phyloP scores from a whole-genome alignment of 2,329 filamentous ascomycete genomes.

The Beauveria rudraprayagi region DNA sequence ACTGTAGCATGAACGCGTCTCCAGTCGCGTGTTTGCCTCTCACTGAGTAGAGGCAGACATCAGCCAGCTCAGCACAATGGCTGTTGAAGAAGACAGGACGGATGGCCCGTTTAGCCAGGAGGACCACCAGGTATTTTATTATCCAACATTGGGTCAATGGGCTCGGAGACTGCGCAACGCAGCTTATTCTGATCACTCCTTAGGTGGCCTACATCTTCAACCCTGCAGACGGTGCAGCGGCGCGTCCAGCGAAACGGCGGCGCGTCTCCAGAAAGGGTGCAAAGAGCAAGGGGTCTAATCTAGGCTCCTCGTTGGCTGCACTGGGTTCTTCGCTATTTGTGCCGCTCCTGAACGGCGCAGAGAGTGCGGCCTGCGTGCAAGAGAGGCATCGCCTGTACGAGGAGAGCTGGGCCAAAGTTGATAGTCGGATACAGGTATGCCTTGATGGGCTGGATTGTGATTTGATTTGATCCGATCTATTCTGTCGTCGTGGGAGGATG shows the following conservation, averaged over 20 bases:
- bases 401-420: constrained; percentile 55
- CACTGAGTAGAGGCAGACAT: neutral
- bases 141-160: too few relatives aligned
- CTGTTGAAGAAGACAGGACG: constrained; percentile 14
- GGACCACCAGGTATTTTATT: constrained; percentile 34
- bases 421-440: constrained; percentile 49
- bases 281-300: constrained; percentile 19
- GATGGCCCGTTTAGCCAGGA: constrained; percentile 27
- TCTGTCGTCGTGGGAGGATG: neutral
- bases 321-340: constrained; percentile 32
- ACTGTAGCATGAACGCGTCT: constrained; percentile 9
- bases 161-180: neutral
- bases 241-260: constrained; percentile 48
- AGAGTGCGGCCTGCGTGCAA: constrained; percentile 38
- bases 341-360: constrained; percentile 46
- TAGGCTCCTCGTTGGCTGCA: neutral
- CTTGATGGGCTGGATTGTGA: neutral
- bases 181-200: constrained; percentile 13
- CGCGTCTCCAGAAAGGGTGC: constrained; percentile 40
- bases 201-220: constrained; percentile 58
- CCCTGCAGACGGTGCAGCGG: constrained; percentile 33
- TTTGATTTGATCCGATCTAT: neutral
- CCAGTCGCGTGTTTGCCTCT: neutral
- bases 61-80: neutral
- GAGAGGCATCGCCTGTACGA: constrained; percentile 54